phyloP scores from a whole-genome alignment of 1,139 yeast species.

The Geotrichum phurueaensis region DNA sequence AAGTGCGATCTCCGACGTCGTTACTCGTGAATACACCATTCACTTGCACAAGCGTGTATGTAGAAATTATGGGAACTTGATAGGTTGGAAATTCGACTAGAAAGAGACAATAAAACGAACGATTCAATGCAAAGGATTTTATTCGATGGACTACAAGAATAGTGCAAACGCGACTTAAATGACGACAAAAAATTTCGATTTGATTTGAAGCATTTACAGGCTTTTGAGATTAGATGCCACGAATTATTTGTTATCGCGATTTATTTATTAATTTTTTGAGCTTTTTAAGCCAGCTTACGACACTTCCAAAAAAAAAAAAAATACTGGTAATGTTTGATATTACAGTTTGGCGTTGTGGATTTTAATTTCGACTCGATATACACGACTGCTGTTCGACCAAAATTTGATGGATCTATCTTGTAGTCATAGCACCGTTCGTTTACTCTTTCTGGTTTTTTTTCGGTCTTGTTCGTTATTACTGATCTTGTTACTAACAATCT shows the following conservation, averaged over 20 bases:
- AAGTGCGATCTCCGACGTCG: constrained; percentile 98
- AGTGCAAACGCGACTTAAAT: background rate
- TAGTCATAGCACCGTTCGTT: background rate
- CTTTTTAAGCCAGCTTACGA: too few species aligned
- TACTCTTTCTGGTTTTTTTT: background rate
- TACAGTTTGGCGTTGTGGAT: too few species aligned
- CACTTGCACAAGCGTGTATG: constrained; percentile 99
- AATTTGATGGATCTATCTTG: background rate
- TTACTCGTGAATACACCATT: constrained; percentile 99
- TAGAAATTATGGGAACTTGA: constrained; percentile 24
- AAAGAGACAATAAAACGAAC: background rate
- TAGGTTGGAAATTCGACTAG: background rate
- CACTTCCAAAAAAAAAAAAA: too few species aligned
- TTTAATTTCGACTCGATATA: too few species aligned
- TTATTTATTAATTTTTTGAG: too few species aligned
- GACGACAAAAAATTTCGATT: too few species aligned
- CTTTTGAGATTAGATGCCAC: too few species aligned
- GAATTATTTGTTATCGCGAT: too few species aligned
- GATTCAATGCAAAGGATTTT: background rate
- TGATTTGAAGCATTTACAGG: too few species aligned
- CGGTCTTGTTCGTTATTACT: background rate
- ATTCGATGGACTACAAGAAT: background rate
- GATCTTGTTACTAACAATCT: constrained; percentile 19
- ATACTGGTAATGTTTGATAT: too few species aligned
- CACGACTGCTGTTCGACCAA: too few species aligned